Evolutionary conservation across 768 basidiomycete species (phyloP), one percentile per base, ranked within the genome.

Genomic region (Boletus bicolor): DNA sequence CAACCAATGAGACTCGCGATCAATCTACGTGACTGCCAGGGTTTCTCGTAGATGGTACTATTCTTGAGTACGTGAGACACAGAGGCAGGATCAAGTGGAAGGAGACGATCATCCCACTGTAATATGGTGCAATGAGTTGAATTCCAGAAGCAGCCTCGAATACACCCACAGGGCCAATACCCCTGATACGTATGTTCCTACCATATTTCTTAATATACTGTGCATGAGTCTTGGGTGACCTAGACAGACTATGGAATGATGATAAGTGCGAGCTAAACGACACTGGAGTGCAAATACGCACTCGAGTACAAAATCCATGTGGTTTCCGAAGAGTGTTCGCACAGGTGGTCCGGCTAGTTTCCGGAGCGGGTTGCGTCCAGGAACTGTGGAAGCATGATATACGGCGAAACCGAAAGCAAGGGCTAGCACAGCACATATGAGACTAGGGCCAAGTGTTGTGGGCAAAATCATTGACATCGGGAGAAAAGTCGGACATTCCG

Each of bases 1-100:
- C 84, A 83, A 0, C 93, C 93, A 55, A 97, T 87, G 55, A 94
- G 79, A 53, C 81, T 77, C 15, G 84, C 82, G 36, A 97, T 89
- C 43, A 90, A 72, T 44, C 78, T 75, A 26, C 93, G 83, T 2
- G 91, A 87, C 58, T 85, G 83, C 81, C 82, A 86, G 10, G 93
- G 91, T 68, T 96, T 96, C 66, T 91, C 87, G 65, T 91, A 93
- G 37, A 84, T 75, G 39, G 79, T 76, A 14, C 84, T 77, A 54
- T 91, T 81, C 63, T 87, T 86, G 48, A 94, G 74, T 38, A 96
- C 79, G 64, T 95, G 85, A 11, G 79, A 71, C 34, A 95, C 67
- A 0, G 93, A 87, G 24, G 80, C 68, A 5, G 92, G 89, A 66
- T 96, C 93, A 42, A 92, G 76, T 0, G 91, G 90, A 52, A 92